These are phyloP conservation scores for Tuber umbilicatum DNA, from an alignment of 495 filamentous ascomycete genomes.

Conservation along the genomic window DNA sequence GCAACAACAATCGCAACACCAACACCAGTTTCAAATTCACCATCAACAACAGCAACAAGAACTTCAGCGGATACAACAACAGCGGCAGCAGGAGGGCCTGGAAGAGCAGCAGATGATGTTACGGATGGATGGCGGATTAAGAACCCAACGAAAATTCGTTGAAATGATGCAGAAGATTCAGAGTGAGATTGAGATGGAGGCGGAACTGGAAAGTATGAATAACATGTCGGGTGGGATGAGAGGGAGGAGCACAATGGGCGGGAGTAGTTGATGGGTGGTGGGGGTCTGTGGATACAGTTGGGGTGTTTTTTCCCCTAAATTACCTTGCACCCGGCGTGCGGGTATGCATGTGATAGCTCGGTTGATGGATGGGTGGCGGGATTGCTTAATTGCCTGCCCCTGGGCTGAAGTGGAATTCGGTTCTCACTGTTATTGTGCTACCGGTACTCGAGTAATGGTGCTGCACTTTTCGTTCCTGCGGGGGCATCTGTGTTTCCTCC, in stretches of 20 bases:
- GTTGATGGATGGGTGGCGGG: background rate
- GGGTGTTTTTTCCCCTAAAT: background rate
- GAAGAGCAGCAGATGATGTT: background rate
- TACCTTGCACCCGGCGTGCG: background rate
- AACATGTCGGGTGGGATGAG: background rate
- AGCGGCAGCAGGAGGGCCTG: background rate
- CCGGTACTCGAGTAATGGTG: background rate
- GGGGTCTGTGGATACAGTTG: background rate
- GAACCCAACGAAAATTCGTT: background rate
- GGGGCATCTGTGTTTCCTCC: background rate
- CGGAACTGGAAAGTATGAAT: background rate
- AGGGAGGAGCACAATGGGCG: background rate
- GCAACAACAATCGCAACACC: background rate
- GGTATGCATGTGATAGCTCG: background rate
- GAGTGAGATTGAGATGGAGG: constrained; percentile 2
- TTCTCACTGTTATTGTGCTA: background rate
- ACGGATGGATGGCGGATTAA: background rate
- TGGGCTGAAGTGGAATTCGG: background rate
- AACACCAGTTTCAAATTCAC: background rate
- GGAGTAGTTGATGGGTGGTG: background rate
- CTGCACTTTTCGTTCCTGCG: background rate
- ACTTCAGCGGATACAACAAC: background rate
- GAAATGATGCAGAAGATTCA: constrained; percentile 7
- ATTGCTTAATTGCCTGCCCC: background rate
- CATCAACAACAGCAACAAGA: background rate